phyloP scores from a whole-genome alignment of 371 early-diverging fungal genomes.

The Neoconidiobolus thromboides region DNA sequence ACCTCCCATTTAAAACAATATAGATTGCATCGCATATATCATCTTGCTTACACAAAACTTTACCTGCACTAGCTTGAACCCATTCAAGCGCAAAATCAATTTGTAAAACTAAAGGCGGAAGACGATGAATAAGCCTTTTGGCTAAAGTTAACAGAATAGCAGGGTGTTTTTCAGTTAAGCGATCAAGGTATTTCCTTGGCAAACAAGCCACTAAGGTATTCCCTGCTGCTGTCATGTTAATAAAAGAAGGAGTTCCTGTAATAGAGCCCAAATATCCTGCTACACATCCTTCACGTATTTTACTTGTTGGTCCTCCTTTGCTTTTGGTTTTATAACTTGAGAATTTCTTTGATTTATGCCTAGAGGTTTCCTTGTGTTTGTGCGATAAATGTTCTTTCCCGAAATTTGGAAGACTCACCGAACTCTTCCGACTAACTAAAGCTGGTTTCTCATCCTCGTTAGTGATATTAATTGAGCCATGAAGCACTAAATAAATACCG shows the following conservation, averaged over 20 bases:
- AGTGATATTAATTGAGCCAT: conserved; percentile 67
- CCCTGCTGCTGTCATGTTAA: conserved; percentile 60
- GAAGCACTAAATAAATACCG: conserved; percentile 84
- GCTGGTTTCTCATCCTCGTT: conserved; percentile 9
- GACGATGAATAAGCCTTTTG: conserved; percentile 55
- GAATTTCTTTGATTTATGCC: conserved; percentile 12
- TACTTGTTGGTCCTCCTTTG: conserved; percentile 24
- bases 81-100: conserved; percentile 93
- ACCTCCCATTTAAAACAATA: conserved; percentile 83
- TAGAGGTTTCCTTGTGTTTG: conserved; percentile 11
- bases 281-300: conserved; percentile 65
- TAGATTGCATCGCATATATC: conserved; percentile 74
- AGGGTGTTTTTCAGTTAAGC: conserved; percentile 68
- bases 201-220: conserved; percentile 71
- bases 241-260: conserved; percentile 76
- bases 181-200: conserved; percentile 57
- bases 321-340: not conserved
- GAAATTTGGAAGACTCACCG: not conserved
- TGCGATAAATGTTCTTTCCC: conserved; percentile 5
- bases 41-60: conserved; percentile 74
- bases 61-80: conserved; percentile 82
- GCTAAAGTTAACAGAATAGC: conserved; percentile 66
- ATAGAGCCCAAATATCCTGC: conserved; percentile 83
- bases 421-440: conserved; percentile 7
- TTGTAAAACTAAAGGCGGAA: conserved; percentile 74